These are phyloP conservation scores for Penicillium longicatenatum DNA, from an alignment of 495 filamentous ascomycete species.

Conservation along the genomic window DNA sequence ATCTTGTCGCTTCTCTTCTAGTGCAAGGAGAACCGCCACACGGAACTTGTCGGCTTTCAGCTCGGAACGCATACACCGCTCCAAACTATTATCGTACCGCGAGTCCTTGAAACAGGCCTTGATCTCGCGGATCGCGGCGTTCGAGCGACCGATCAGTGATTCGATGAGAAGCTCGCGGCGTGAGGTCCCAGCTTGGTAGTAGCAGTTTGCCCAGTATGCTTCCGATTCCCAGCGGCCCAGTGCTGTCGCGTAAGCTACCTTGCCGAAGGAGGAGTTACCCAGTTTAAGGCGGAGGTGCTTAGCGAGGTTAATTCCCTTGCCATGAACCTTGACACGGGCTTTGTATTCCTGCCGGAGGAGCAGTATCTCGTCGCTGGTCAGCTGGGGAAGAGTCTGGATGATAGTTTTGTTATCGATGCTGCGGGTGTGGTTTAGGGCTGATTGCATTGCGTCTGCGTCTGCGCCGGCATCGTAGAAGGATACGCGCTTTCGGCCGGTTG, in stretches of 20 bases:
- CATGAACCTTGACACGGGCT: slow-evolving; percentile 75
- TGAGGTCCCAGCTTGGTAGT: slow-evolving; percentile 88
- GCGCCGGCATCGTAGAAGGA: slow-evolving; percentile 73
- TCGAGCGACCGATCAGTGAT: slow-evolving; percentile 83
- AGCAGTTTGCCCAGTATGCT: slow-evolving; percentile 98
- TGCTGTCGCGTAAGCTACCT: slow-evolving; percentile 86
- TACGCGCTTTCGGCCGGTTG: slow-evolving; percentile 47
- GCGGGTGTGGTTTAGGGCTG: slow-evolving; percentile 70
- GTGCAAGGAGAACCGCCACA: slow-evolving; percentile 77
- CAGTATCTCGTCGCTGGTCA: slow-evolving; percentile 84
- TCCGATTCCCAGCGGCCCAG: slow-evolving; percentile 92
- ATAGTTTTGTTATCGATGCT: slow-evolving; percentile 68
- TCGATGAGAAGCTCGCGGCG: slow-evolving; percentile 90
- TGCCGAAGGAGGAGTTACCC: slow-evolving; percentile 76
- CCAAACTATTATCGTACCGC: slow-evolving; percentile 81
- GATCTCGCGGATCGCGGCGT: slow-evolving; percentile 84
- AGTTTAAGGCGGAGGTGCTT: slow-evolving; percentile 87
- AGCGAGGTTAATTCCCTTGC: slow-evolving; percentile 88
- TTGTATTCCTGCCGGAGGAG: slow-evolving; percentile 88
- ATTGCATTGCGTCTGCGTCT: slow-evolving; percentile 74
- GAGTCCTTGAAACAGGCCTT: slow-evolving; percentile 92
- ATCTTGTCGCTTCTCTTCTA: slow-evolving; percentile 82
- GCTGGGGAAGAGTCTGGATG: slow-evolving; percentile 78
- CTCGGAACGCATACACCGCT: slow-evolving; percentile 85
- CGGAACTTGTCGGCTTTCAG: slow-evolving; percentile 95